Evolutionary conservation across 2,329 filamentous ascomycete species (phyloP).

Genomic region (Fonsecaea monophora): DNA sequence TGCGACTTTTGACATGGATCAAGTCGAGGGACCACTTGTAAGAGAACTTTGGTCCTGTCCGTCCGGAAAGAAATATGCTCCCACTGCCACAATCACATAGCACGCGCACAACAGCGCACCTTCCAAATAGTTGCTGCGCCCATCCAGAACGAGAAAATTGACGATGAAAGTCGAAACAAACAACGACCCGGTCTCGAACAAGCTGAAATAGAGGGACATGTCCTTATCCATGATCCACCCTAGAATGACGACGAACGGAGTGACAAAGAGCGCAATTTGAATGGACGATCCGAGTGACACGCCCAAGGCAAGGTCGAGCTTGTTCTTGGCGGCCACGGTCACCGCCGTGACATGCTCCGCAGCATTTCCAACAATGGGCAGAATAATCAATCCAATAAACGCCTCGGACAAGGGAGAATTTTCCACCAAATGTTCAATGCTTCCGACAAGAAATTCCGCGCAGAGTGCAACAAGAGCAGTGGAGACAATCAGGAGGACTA

Average conservation of each 20-base stretch:
- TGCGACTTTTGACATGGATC: neutral
- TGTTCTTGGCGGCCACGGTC: slow-evolving; percentile 68
- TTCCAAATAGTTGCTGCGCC: slow-evolving; percentile 66
- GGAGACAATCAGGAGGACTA: slow-evolving; percentile 71
- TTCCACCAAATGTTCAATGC: slow-evolving; percentile 62
- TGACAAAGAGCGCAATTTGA: slow-evolving; percentile 69
- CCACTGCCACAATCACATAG: slow-evolving; percentile 68
- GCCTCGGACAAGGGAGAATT: slow-evolving; percentile 60
- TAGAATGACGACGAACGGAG: slow-evolving; percentile 67
- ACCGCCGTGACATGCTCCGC: slow-evolving; percentile 71
- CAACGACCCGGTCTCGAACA: slow-evolving; percentile 77
- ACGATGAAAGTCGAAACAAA: slow-evolving; percentile 63
- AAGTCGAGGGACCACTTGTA: slow-evolving; percentile 27
- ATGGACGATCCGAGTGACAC: slow-evolving; percentile 71
- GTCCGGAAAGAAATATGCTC: slow-evolving; percentile 40
- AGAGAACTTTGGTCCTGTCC: slow-evolving; percentile 37
- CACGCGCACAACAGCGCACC: slow-evolving; percentile 65
- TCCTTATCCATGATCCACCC: slow-evolving; percentile 67
- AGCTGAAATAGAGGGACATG: slow-evolving; percentile 82
- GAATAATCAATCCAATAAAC: slow-evolving; percentile 68
- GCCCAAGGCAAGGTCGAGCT: slow-evolving; percentile 70
- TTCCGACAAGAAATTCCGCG: slow-evolving; percentile 68
- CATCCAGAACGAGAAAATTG: slow-evolving; percentile 68
- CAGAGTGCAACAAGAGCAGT: slow-evolving; percentile 83
- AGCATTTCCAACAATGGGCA: slow-evolving; percentile 71